These are phyloP conservation scores for Monilinia vaccinii-corymbosi DNA, from an alignment of 2,329 filamentous ascomycete species.

Conservation along the genomic window DNA sequence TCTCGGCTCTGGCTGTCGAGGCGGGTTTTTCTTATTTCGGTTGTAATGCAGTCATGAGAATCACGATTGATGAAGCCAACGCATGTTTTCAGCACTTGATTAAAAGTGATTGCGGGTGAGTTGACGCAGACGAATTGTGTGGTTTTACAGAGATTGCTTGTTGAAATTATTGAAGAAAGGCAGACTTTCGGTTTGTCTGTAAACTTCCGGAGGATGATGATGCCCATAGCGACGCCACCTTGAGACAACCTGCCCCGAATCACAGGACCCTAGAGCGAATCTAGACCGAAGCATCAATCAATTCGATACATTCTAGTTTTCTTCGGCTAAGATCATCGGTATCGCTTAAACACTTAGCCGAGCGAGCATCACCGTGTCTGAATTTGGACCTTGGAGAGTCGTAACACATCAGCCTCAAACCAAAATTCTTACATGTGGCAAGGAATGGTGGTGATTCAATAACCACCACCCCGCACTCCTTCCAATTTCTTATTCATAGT, in stretches of 20 bases:
- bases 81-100: neutral
- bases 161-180: neutral
- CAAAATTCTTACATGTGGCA: neutral
- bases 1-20: neutral
- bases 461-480: neutral
- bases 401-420: neutral
- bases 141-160: neutral
- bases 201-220: neutral
- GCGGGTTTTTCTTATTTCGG: neutral
- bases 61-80: constrained; percentile 1
- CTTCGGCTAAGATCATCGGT: neutral
- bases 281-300: neutral
- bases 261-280: neutral
- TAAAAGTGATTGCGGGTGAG: neutral
- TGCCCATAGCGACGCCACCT: neutral
- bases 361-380: neutral
- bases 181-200: neutral
- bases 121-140: neutral
- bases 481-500: neutral
- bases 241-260: neutral
- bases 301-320: neutral
- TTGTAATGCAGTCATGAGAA: constrained; percentile 7
- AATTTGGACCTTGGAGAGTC: neutral
- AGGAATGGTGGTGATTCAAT: neutral
- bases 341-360: neutral